phyloP scores from a whole-genome alignment of 495 filamentous ascomycete genomes.

The Aspergillus heteromorphus region DNA sequence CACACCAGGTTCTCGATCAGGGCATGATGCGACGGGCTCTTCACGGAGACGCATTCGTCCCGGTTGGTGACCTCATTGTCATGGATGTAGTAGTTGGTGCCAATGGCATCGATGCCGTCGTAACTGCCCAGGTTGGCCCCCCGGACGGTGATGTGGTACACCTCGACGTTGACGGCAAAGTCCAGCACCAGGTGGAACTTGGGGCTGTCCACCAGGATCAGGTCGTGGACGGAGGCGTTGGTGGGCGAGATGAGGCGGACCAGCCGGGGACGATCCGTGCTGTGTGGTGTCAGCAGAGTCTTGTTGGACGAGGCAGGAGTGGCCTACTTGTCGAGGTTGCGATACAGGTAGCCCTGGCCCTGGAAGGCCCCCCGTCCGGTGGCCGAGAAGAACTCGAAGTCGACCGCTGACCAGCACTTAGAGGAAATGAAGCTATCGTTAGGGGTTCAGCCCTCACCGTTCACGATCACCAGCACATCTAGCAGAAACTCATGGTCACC shows the following conservation, averaged over 20 bases:
- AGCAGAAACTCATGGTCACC: conserved; percentile 26
- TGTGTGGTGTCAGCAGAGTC: conserved; percentile 1
- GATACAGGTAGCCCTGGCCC: conserved; percentile 40
- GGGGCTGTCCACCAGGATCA: conserved; percentile 40
- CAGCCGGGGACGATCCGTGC: conserved; percentile 25
- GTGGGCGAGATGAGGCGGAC: conserved; percentile 28
- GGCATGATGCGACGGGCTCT: conserved; percentile 37
- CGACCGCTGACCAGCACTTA: too few species aligned
- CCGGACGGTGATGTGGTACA: conserved; percentile 40
- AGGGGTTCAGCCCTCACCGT: too few species aligned
- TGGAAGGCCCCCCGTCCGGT: conserved; percentile 41
- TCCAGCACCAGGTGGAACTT: conserved; percentile 41
- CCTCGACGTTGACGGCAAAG: conserved; percentile 36
- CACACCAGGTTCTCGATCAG: conserved; percentile 47
- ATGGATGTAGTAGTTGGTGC: conserved; percentile 40
- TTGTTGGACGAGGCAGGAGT: neutral
- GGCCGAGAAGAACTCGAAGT: conserved; percentile 41
- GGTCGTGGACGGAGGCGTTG: conserved; percentile 39
- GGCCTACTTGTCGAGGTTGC: conserved; percentile 21
- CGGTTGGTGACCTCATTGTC: conserved; percentile 44
- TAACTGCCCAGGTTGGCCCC: conserved; percentile 38
- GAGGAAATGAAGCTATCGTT: too few species aligned
- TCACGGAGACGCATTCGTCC: conserved; percentile 44
- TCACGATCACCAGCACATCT: conserved; percentile 25
- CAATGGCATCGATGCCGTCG: conserved; percentile 41